These are phyloP conservation scores for Yamadazyma phyllophila DNA, from an alignment of 805 yeast species.

Conservation along the genomic window DNA sequence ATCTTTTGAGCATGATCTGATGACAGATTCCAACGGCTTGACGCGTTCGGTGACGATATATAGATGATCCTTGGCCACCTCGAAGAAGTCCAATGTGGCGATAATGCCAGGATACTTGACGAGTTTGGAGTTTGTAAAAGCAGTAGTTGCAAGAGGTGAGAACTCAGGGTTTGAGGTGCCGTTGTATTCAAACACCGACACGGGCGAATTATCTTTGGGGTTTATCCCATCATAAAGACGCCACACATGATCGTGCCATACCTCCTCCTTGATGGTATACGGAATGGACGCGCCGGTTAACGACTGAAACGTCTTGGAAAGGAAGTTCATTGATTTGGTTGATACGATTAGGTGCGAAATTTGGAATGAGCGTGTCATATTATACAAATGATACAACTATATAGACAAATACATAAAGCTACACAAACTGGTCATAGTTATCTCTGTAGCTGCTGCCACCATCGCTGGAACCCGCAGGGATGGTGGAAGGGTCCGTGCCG, in stretches of 20 bases:
- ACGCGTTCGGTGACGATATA: constrained; percentile 70
- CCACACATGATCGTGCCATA: constrained; percentile 49
- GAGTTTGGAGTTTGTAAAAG: constrained; percentile 47
- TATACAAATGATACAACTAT: neutral
- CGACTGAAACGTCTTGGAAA: constrained; percentile 59
- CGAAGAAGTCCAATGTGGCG: constrained; percentile 59
- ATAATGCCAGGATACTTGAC: constrained; percentile 71
- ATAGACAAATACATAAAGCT: neutral
- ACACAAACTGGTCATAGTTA: constrained; percentile 5
- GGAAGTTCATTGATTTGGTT: constrained; percentile 55
- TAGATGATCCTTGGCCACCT: constrained; percentile 51
- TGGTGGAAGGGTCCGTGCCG: neutral
- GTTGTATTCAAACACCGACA: constrained; percentile 67
- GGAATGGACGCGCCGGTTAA: constrained; percentile 60
- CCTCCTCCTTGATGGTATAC: constrained; percentile 50
- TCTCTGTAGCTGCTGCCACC: neutral
- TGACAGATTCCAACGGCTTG: constrained; percentile 46
- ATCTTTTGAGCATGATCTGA: constrained; percentile 24
- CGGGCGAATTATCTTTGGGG: constrained; percentile 48
- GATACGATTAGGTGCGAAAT: too few species aligned
- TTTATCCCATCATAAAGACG: constrained; percentile 56
- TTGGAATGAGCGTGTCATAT: neutral
- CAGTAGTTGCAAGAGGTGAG: constrained; percentile 34
- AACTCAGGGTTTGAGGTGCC: constrained; percentile 34
- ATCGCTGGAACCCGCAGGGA: constrained; percentile 4